These are phyloP conservation scores for Adansonia digitata DNA, from an alignment of 345 rosid species.

Conservation along the genomic window DNA sequence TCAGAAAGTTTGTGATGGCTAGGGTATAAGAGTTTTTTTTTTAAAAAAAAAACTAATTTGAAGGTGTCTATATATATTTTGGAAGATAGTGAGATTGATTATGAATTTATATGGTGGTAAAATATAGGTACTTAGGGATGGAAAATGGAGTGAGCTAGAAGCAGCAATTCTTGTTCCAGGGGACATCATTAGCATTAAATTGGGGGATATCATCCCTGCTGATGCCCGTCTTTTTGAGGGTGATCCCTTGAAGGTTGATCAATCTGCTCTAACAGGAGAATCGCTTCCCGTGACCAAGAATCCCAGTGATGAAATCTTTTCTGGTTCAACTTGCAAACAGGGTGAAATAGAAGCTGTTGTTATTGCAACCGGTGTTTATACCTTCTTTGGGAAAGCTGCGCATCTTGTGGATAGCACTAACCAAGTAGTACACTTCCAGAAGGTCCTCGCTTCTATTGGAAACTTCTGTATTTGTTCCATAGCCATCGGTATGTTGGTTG, in stretches of 20 bases:
- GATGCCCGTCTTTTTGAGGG: no score
- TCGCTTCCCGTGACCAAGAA: no score
- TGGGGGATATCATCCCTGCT: no score
- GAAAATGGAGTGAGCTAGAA: constrained; percentile 65
- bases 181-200: no score
- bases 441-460: constrained; percentile 81
- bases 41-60: no score
- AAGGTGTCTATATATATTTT: background rate
- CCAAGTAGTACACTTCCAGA: constrained; percentile 82
- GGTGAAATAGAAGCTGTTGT: no score
- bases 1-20: background rate
- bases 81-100: background rate
- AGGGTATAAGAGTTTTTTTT: background rate
- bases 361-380: constrained; percentile 79
- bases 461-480: constrained; percentile 71
- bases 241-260: no score
- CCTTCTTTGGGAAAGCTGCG: constrained; percentile 85
- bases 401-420: constrained; percentile 83
- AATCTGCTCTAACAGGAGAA: no score
- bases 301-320: constrained; percentile 66
- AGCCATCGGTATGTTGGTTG: constrained; percentile 55
- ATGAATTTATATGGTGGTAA: background rate
- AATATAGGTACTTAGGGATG: constrained; percentile 63
- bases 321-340: constrained; percentile 84
- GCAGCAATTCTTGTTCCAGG: constrained; percentile 81